phyloP scores from a whole-genome alignment of 2,329 filamentous ascomycete genomes.

The Sarocladium strictum region DNA sequence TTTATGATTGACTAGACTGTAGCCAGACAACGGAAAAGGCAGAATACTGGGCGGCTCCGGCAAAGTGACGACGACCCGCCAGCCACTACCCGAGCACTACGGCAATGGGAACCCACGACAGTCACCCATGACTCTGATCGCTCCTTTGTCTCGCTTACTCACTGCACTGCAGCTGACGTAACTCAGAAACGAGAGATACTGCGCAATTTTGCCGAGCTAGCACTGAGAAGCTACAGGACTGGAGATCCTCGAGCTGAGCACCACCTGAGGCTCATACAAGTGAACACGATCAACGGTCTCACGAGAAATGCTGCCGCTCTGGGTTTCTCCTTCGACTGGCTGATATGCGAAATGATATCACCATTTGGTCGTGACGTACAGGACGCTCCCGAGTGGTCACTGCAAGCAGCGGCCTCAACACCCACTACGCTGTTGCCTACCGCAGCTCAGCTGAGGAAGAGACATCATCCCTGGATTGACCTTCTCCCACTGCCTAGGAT shows the following conservation, averaged over 20 bases:
- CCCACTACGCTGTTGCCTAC: constrained; percentile 10
- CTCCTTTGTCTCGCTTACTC: neutral
- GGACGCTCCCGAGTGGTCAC: neutral
- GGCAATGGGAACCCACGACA: neutral
- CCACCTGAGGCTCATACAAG: constrained; percentile 10
- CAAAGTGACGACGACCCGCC: too few species aligned
- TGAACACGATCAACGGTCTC: constrained; percentile 12
- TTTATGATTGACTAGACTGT: neutral
- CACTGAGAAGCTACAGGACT: constrained; percentile 10
- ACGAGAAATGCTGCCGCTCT: constrained; percentile 9
- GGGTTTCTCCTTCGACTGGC: constrained; percentile 12
- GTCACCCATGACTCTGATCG: too few species aligned
- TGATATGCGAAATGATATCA: constrained; percentile 10
- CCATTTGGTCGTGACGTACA: constrained; percentile 6
- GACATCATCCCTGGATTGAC: constrained; percentile 31
- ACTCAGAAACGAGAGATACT: constrained; percentile 7
- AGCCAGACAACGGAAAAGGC: too few species aligned
- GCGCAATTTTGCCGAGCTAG: constrained; percentile 6
- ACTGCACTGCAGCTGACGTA: constrained; percentile 4
- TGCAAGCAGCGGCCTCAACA: neutral
- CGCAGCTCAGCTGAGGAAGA: constrained; percentile 7
- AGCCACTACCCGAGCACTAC: neutral
- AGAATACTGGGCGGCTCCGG: too few species aligned
- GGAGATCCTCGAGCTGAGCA: constrained; percentile 11
- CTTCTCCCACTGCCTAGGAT: constrained; percentile 27